Conservation (phyloP, 1,284 basidiomycete genomes). For the Trametes hirsuta region DNA sequence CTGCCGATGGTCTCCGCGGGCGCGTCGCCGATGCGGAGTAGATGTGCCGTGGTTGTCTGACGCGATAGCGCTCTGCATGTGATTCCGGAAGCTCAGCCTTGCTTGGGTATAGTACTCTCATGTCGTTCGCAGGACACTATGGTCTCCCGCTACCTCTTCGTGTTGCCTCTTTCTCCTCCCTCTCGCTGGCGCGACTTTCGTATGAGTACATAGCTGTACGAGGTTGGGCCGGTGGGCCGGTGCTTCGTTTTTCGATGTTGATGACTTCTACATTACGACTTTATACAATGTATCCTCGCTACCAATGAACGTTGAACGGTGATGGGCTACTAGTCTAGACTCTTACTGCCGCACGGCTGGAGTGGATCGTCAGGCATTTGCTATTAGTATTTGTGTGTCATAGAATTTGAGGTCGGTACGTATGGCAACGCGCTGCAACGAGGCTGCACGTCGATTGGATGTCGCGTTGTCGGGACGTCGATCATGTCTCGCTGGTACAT, state of each 20-base stretch:
- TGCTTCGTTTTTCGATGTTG: conserved; percentile 4
- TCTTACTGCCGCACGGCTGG: too few species aligned
- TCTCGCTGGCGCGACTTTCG: conserved; percentile 11
- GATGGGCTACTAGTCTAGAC: neutral
- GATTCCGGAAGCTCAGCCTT: conserved; percentile 7
- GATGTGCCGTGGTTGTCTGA: neutral
- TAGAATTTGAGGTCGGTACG: too few species aligned
- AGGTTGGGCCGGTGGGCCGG: conserved; percentile 11
- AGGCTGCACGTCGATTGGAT: too few species aligned
- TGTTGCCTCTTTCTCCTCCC: neutral
- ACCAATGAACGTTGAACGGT: conserved; percentile 10
- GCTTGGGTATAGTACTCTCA: conserved; percentile 7
- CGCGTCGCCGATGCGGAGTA: conserved; percentile 43
- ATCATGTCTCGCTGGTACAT: too few species aligned
- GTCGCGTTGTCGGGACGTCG: too few species aligned
- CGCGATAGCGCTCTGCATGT: conserved; percentile 1
- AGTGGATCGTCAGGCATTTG: too few species aligned
- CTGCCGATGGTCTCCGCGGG: conserved; percentile 48
- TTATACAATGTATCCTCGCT: conserved; percentile 11
- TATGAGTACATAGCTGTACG: conserved; percentile 20
- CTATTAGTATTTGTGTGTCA: too few species aligned
- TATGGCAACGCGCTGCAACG: too few species aligned
- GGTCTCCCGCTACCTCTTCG: neutral
- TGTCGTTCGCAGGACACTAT: conserved; percentile 8
- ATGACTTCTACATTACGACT: conserved; percentile 15